Base-by-base conservation (phyloP, 495 filamentous ascomycete genomes). In the Annulohypoxylon moriforme region DNA sequence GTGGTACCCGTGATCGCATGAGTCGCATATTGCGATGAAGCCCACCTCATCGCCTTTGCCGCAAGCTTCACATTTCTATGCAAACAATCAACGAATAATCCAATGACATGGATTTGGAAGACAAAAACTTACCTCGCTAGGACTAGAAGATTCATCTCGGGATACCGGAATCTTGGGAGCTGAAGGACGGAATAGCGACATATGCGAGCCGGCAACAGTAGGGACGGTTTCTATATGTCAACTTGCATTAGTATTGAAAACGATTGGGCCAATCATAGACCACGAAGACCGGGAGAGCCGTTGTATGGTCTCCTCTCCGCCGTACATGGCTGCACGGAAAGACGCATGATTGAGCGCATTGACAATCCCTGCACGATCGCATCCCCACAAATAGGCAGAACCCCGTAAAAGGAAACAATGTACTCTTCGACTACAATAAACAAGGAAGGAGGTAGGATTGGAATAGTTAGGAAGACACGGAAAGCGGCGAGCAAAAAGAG, bases 151-250 rank as follows among this genome's bases (percentile, higher is more conserved):
- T 71, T 89, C 90, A 58, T 94, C 93, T 38, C 86, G 83, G 63
- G 89, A 85, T 24, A 49, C 24, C 34, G 71, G 71, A 58, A 89
- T 86, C 65, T 91, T 88, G 4, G 93, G 91, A 18, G 86, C 90
- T 9, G 92, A 89, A 40, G 94, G 93, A 47, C 94, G 91, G 73
- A 97, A 92, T 65, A 97, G 85, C 63, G 92, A 95, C 96, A 98
- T 99, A 82, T 98, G 94, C 38, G 94, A 97, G 29, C 96, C 96
- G 68, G 93, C 94, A 64, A 98, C 92, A 40, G 93, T 97, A 16
- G 95, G 95, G 59, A 91, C 90, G 42, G 88, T 87, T 86, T 96
- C 93, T 94, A 80, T 65, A 78, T 56, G 72, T 74, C 64, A 71
- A 61, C 34, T 20, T 77, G 69, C 50, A 66, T 83, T 81, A 83